phyloP scores from a whole-genome alignment of 176 grass and related monocot genomes.

The Phragmites australis region DNA sequence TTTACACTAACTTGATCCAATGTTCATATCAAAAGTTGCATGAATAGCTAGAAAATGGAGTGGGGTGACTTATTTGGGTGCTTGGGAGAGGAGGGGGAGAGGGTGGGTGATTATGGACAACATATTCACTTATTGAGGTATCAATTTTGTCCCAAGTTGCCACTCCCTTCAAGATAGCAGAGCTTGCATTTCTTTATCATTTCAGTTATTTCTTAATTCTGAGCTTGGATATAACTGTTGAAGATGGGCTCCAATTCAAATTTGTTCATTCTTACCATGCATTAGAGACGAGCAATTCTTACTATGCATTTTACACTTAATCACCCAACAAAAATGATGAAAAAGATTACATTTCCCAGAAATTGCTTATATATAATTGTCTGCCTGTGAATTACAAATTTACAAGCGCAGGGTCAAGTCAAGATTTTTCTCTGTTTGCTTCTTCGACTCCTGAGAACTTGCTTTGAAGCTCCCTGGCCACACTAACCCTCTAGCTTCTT shows the following conservation, averaged over 20 bases:
- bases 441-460: slow-evolving; percentile 39
- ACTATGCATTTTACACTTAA: not conserved
- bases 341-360: slow-evolving; percentile 6
- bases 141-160: not conserved
- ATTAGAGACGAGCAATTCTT: not conserved
- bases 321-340: slow-evolving; percentile 1
- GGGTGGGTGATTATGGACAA: not conserved
- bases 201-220: not conserved
- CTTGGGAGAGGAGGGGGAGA: not conserved
- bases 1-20: not conserved
- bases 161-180: not conserved
- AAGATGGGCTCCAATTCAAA: slow-evolving; percentile 5
- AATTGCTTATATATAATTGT: slow-evolving; percentile 30
- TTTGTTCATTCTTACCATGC: not conserved
- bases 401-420: slow-evolving; percentile 73
- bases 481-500: slow-evolving; percentile 38
- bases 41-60: not conserved
- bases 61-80: not conserved
- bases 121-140: not conserved
- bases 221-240: not conserved
- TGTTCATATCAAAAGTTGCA: not conserved
- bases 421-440: slow-evolving; percentile 46
- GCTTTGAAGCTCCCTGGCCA: slow-evolving; percentile 81
- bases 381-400: slow-evolving; percentile 39
- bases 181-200: slow-evolving; percentile 7